A percentile compares a stretch with the other conserved stretches of the same genome.
These are phyloP conservation scores for Geoglossum cookeanum DNA, from an alignment of 2,329 filamentous ascomycete species.

Conservation along the genomic window DNA sequence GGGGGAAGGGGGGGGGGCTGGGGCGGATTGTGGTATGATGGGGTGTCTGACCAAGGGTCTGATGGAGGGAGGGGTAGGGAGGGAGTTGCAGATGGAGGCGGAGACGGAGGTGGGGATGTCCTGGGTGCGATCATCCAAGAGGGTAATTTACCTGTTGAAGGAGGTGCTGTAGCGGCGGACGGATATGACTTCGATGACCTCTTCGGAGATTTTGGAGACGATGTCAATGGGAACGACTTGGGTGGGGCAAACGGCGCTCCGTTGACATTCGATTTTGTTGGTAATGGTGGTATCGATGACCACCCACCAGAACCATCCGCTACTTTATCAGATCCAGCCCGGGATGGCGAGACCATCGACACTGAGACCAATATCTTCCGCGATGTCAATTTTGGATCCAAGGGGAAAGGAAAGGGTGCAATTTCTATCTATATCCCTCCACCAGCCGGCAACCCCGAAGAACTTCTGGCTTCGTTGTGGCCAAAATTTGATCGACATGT, in stretches of 20 bases:
- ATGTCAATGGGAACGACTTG: slow-evolving; percentile 5
- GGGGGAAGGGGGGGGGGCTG: neutral
- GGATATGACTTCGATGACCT: slow-evolving; percentile 27
- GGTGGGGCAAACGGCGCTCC: neutral
- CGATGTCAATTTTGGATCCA: neutral
- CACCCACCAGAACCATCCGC: neutral
- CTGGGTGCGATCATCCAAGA: slow-evolving; percentile 14
- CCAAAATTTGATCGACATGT: slow-evolving; percentile 61
- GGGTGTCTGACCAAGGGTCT: neutral
- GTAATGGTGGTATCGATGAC: neutral
- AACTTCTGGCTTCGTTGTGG: slow-evolving; percentile 61
- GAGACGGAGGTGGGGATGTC: slow-evolving; percentile 8
- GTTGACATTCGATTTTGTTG: slow-evolving; percentile 4
- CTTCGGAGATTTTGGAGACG: slow-evolving; percentile 23
- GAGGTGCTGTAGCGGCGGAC: slow-evolving; percentile 15
- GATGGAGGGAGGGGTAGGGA: neutral
- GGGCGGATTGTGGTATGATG: neutral
- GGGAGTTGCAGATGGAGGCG: neutral
- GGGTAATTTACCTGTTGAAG: neutral
- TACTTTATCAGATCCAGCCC: neutral
- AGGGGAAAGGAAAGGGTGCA: neutral
- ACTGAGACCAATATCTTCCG: neutral
- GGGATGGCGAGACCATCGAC: neutral
- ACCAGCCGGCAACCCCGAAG: slow-evolving; percentile 51
- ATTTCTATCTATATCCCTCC: slow-evolving; percentile 26